Percentiles rank a stretch among this genome's conserved stretches.
These are phyloP conservation scores for Clarireedia homoeocarpa DNA, from an alignment of 2,329 filamentous ascomycete genomes.

Conservation along the genomic window DNA sequence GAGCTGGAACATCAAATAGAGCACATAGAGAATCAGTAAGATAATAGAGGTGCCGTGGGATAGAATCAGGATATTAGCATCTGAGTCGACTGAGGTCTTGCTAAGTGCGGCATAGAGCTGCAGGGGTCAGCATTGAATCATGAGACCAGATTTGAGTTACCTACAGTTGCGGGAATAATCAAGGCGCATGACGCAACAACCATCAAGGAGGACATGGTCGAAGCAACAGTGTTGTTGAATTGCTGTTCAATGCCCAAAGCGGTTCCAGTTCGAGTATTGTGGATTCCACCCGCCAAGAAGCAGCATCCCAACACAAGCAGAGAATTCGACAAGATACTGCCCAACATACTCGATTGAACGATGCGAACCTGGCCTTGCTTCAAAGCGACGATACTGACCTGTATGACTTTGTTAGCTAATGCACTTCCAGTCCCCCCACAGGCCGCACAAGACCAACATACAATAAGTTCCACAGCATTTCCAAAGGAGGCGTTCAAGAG, in stretches of 20 bases:
- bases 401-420: slow-evolving; percentile 1
- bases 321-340: slow-evolving; percentile 90
- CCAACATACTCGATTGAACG: slow-evolving; percentile 94
- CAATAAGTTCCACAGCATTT: slow-evolving; percentile 51
- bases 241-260: slow-evolving; percentile 48
- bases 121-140: neutral
- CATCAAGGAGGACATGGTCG: slow-evolving; percentile 68
- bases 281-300: slow-evolving; percentile 67
- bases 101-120: slow-evolving; percentile 60
- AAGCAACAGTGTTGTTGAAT: slow-evolving; percentile 71
- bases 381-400: slow-evolving; percentile 91
- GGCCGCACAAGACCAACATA: neutral
- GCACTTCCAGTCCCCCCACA: too few species aligned
- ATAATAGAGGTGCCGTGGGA: slow-evolving; percentile 72
- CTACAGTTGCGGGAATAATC: slow-evolving; percentile 66
- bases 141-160: neutral
- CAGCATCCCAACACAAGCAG: slow-evolving; percentile 79
- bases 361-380: slow-evolving; percentile 82
- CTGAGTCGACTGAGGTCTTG: slow-evolving; percentile 35
- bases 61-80: slow-evolving; percentile 56
- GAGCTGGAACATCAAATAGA: slow-evolving; percentile 74
- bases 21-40: slow-evolving; percentile 62
- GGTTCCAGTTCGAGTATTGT: slow-evolving; percentile 33
- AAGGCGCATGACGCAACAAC: slow-evolving; percentile 67
- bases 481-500: slow-evolving; percentile 41